Conservation (phyloP, 2,329 filamentous ascomycete genomes). For the Amauroascus niger region DNA sequence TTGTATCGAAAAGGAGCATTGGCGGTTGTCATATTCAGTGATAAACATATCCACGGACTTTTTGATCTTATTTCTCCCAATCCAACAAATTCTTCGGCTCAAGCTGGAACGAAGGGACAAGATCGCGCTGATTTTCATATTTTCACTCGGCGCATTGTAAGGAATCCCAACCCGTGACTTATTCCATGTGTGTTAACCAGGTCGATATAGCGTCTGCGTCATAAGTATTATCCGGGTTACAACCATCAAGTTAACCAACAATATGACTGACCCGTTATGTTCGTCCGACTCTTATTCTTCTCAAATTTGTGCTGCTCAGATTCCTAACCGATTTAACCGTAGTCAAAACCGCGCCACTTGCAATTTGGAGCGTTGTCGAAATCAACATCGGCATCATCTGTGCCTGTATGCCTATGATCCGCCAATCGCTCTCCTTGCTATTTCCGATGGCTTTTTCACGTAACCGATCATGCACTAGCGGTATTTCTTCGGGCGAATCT, state of each 20-base stretch:
- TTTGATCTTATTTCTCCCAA: conserved; percentile 12
- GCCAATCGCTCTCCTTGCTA: conserved; percentile 11
- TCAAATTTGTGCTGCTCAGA: not conserved
- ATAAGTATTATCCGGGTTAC: conserved; percentile 36
- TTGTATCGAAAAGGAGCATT: conserved; percentile 9
- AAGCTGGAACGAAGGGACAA: conserved; percentile 13
- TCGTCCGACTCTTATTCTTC: not conserved
- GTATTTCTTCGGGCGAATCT: not conserved
- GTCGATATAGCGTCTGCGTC: conserved; percentile 27
- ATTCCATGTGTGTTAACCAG: not conserved
- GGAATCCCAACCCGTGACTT: not conserved
- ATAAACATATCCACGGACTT: conserved; percentile 15
- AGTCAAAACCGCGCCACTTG: conserved; percentile 8
- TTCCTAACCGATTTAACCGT: not conserved
- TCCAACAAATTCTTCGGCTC: conserved; percentile 12
- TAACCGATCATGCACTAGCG: not conserved
- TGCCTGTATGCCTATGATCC: conserved; percentile 27
- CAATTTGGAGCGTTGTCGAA: conserved; percentile 29
- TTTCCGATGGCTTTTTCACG: conserved; percentile 9
- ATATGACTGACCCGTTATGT: conserved; percentile 13
- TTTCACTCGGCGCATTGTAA: conserved; percentile 15
- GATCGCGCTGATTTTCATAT: conserved; percentile 15
- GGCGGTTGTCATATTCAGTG: conserved; percentile 11
- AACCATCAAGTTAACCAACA: conserved; percentile 1
- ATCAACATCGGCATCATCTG: conserved; percentile 31